These are phyloP conservation scores for Xylariales sp. DNA, from an alignment of 2,329 filamentous ascomycete species.

Conservation along the genomic window DNA sequence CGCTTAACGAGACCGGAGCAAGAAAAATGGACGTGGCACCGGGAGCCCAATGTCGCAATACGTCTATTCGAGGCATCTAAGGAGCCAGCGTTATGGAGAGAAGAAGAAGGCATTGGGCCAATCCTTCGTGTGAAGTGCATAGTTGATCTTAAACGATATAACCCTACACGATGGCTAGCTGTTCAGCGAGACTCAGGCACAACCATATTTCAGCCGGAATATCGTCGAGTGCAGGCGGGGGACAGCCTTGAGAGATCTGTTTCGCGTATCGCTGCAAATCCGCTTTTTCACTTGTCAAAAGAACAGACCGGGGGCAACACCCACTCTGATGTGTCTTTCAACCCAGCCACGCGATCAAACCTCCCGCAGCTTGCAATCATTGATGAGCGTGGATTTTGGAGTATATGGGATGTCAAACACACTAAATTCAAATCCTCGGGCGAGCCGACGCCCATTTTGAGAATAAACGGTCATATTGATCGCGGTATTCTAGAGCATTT, in stretches of 20 bases:
- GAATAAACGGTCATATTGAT: constrained; percentile 58
- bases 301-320: constrained; percentile 64
- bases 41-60: constrained; percentile 59
- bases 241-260: constrained; percentile 44
- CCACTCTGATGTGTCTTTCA: constrained; percentile 74
- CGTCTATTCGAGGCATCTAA: constrained; percentile 58
- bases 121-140: constrained; percentile 65
- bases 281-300: constrained; percentile 63
- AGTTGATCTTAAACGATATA: constrained; percentile 52
- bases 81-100: constrained; percentile 65
- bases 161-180: constrained; percentile 62
- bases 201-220: constrained; percentile 63
- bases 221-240: constrained; percentile 52
- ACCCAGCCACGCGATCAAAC: constrained; percentile 62
- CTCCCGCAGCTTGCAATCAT: constrained; percentile 73
- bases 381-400: constrained; percentile 74
- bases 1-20: constrained; percentile 63
- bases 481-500: constrained; percentile 53
- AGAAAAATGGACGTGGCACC: constrained; percentile 66
- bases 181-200: constrained; percentile 66
- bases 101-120: constrained; percentile 56
- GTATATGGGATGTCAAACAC: constrained; percentile 69
- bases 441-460: constrained; percentile 50
- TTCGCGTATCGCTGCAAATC: constrained; percentile 67
- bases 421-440: constrained; percentile 52